Conservation (phyloP, 2,329 filamentous ascomycete species). For the Ophiosphaerella narmari region DNA sequence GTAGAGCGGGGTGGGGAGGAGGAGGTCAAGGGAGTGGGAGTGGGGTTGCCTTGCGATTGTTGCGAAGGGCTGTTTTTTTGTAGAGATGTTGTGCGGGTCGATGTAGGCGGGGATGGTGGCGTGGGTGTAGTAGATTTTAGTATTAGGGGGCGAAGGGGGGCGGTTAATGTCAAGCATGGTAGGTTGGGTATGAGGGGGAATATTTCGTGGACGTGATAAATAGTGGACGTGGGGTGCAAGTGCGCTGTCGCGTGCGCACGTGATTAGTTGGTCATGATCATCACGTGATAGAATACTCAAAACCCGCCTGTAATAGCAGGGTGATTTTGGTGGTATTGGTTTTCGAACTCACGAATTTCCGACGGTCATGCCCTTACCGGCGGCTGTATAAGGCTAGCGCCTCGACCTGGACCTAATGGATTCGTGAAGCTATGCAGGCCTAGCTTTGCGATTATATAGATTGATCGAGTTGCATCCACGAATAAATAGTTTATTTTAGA, state of each 20-base stretch:
- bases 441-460: no score
- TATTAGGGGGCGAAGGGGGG: constrained; percentile 39
- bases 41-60: constrained; percentile 68
- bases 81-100: constrained; percentile 60
- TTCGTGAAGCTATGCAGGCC: no score
- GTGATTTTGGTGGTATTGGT: not conserved
- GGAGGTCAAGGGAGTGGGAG: constrained; percentile 71
- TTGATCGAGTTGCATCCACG: no score
- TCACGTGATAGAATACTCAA: no score
- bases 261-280: not conserved
- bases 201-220: no score
- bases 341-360: not conserved
- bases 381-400: no score
- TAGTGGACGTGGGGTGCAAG: no score
- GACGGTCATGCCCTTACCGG: no score
- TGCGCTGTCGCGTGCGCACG: constrained; percentile 9
- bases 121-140: constrained; percentile 77
- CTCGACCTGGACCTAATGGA: no score
- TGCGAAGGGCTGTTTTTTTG: constrained; percentile 77
- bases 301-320: not conserved
- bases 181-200: no score
- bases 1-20: constrained; percentile 70
- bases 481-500: no score
- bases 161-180: constrained; percentile 42
- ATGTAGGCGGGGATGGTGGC: constrained; percentile 69